Conservation (phyloP, 2,329 filamentous ascomycete genomes). For the Aureobasidium musti region DNA sequence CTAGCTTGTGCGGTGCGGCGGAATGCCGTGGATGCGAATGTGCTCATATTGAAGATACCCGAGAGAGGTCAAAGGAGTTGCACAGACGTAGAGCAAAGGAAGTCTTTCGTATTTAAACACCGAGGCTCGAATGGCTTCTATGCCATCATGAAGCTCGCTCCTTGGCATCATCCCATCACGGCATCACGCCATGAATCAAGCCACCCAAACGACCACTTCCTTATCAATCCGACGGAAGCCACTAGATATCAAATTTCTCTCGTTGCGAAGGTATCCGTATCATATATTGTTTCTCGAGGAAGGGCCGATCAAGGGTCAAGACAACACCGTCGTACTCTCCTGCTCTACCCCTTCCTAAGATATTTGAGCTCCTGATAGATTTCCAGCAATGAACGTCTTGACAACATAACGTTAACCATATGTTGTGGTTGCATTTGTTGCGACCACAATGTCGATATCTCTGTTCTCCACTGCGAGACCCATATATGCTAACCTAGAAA, state of each 20-base stretch:
- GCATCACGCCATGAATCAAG: neutral
- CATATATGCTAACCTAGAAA: neutral
- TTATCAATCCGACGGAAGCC: neutral
- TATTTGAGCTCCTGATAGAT: too few species aligned
- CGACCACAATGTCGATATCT: neutral
- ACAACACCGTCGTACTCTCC: neutral
- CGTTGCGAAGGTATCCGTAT: neutral
- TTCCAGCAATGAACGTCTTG: neutral
- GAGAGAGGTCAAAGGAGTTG: neutral
- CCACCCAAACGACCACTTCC: conserved; percentile 2
- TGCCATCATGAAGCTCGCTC: conserved; percentile 10
- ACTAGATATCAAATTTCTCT: neutral
- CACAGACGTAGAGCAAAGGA: neutral
- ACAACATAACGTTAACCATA: neutral
- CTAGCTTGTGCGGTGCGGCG: conserved; percentile 26
- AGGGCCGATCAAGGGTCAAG: neutral
- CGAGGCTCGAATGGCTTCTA: too few species aligned
- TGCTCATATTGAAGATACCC: conserved; percentile 6
- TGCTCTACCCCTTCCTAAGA: neutral
- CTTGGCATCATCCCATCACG: too few species aligned
- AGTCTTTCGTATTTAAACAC: conserved; percentile 5
- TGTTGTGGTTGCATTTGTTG: neutral
- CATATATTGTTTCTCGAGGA: neutral
- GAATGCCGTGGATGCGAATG: conserved; percentile 25
- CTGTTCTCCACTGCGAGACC: neutral